These are phyloP conservation scores for Citrus mangshanensis DNA, from an alignment of 345 rosid genomes.

Conservation along the genomic window DNA sequence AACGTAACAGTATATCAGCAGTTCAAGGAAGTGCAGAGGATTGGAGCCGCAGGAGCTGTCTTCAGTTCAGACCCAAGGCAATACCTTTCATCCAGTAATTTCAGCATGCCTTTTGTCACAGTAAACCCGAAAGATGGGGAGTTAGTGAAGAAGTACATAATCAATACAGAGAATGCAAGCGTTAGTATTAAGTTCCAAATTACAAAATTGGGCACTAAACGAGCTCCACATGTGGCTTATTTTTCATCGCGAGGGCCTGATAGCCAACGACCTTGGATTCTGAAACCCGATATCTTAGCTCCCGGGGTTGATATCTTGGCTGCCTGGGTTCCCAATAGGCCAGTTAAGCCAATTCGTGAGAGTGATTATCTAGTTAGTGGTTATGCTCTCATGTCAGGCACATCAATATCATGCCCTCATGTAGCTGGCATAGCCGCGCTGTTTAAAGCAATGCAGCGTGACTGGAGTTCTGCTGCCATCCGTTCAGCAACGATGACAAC, in stretches of 20 bases:
- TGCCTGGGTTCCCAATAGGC: constrained; percentile 42
- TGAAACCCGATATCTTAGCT: constrained; percentile 45
- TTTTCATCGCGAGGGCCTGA: constrained; percentile 45
- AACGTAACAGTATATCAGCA: neutral
- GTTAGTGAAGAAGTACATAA: constrained; percentile 22
- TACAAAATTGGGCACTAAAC: constrained; percentile 29
- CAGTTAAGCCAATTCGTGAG: neutral
- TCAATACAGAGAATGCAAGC: neutral
- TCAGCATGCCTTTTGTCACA: constrained; percentile 21
- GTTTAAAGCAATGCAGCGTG: constrained; percentile 32
- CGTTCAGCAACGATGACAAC: constrained; percentile 51
- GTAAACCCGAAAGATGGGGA: constrained; percentile 21
- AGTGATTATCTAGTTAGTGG: constrained; percentile 32
- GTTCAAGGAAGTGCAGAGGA: constrained; percentile 6
- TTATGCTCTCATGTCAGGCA: constrained; percentile 31
- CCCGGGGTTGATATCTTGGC: constrained; percentile 38
- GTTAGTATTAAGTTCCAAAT: constrained; percentile 28
- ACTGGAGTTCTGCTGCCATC: constrained; percentile 46
- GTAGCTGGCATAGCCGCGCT: constrained; percentile 32
- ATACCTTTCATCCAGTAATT: constrained; percentile 12
- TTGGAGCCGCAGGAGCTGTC: constrained; percentile 37
- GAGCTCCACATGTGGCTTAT: constrained; percentile 39
- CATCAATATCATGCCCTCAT: constrained; percentile 51
- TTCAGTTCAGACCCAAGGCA: constrained; percentile 20
- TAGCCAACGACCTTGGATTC: constrained; percentile 32